Conservation (phyloP, 148 eudicot species). For the Oxyria digyna region DNA sequence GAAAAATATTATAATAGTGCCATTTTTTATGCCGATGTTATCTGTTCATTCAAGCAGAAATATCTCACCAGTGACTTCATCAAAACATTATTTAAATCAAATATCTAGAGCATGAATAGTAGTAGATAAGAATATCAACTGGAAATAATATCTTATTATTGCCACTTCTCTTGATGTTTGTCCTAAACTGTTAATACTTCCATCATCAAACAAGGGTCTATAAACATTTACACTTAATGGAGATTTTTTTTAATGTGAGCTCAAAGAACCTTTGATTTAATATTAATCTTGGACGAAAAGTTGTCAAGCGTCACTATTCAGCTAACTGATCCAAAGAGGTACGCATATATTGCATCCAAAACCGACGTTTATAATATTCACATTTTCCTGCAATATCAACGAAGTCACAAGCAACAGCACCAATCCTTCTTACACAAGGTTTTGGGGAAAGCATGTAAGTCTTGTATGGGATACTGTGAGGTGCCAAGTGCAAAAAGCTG, state of each 20-base stretch:
- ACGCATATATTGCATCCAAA: not conserved
- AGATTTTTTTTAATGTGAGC: not conserved
- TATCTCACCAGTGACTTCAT: not conserved
- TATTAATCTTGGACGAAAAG: not conserved
- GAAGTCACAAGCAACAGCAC: not conserved
- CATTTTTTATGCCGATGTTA: not conserved
- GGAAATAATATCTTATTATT: not conserved
- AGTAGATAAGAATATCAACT: not conserved
- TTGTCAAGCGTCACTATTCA: not conserved
- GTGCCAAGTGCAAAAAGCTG: not conserved
- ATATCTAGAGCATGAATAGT: not conserved
- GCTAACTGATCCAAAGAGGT: not conserved
- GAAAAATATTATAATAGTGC: not conserved
- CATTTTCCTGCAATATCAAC: not conserved
- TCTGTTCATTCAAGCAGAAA: not conserved
- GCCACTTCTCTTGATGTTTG: not conserved
- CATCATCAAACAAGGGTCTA: not conserved
- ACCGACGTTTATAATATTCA: not conserved
- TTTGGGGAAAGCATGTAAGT: not conserved
- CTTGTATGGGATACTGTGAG: not conserved
- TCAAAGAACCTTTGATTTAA: not conserved
- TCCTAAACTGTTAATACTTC: constrained; percentile 4
- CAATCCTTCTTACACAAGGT: not conserved
- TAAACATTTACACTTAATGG: not conserved
- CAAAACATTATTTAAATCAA: not conserved